A percentile compares a stretch with the other conserved stretches of the same genome.
Evolutionary conservation across 73 alveolate genomes (phyloP).

Genomic region (Stentor coeruleus): DNA sequence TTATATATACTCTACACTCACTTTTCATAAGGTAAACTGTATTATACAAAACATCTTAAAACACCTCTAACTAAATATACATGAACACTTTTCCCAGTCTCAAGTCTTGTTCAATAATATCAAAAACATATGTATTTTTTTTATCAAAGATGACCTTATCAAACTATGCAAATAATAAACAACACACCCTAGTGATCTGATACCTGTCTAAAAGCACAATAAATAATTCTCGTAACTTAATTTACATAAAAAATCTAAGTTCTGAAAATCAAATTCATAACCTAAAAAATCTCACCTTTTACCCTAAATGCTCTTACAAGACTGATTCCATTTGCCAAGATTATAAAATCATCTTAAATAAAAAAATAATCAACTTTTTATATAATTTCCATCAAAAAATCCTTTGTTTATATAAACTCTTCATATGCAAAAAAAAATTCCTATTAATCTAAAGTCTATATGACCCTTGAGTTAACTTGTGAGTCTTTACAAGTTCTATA

Average conservation of each 20-base stretch:
- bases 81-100: conserved; percentile 88
- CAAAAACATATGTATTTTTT: conserved; percentile 79
- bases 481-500: too few relatives aligned
- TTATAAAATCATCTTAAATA: too few relatives aligned
- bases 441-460: neutral
- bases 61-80: conserved; percentile 97
- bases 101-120: conserved; percentile 91
- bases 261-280: conserved; percentile 83
- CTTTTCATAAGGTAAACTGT: too few relatives aligned
- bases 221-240: conserved; percentile 90
- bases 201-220: conserved; percentile 89
- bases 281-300: conserved; percentile 82
- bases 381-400: neutral
- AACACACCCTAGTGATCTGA: conserved; percentile 90
- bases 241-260: conserved; percentile 87
- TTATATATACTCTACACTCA: too few relatives aligned
- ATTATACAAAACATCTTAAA: conserved; percentile 87
- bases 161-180: conserved; percentile 85
- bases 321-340: conserved; percentile 3
- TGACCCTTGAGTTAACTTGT: too few relatives aligned
- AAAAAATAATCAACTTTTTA: too few relatives aligned
- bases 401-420: neutral
- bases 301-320: conserved; percentile 80
- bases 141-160: conserved; percentile 89
- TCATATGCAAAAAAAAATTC: neutral